Percentiles rank a stretch among this genome's conserved stretches.
phyloP scores from a whole-genome alignment of 192 early-diverging fungal genomes.

The Lobosporangium transversale region DNA sequence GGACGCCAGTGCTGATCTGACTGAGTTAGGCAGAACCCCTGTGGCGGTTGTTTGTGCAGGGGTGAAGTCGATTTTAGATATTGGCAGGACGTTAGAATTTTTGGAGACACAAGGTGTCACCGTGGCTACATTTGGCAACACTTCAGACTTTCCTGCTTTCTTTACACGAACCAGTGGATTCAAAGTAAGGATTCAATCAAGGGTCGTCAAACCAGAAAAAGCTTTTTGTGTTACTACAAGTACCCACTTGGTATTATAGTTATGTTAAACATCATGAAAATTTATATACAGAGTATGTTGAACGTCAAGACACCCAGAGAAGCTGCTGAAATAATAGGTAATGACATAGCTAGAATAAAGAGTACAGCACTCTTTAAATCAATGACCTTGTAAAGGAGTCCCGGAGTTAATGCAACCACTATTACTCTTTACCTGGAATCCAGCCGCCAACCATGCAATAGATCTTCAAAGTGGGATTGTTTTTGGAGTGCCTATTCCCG shows the following conservation, averaged over 20 bases:
- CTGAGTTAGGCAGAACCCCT: conserved; percentile 89
- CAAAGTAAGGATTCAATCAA: conserved; percentile 43
- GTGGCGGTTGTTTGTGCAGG: conserved; percentile 97
- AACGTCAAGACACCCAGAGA: conserved; percentile 60
- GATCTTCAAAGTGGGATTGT: conserved; percentile 83
- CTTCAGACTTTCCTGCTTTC: conserved; percentile 87
- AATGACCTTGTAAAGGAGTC: not conserved
- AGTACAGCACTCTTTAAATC: no score
- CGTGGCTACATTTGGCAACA: conserved; percentile 79
- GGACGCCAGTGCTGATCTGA: conserved; percentile 94
- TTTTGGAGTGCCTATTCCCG: conserved; percentile 90
- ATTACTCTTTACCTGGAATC: not conserved
- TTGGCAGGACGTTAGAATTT: conserved; percentile 90
- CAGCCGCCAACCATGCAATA: conserved; percentile 69
- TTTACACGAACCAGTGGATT: conserved; percentile 83
- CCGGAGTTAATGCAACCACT: not conserved
- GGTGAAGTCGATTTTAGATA: conserved; percentile 96
- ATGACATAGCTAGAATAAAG: no score
- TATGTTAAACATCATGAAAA: no score
- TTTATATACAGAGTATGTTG: conserved; percentile 66
- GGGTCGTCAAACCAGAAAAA: no score
- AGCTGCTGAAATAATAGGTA: conserved; percentile 68
- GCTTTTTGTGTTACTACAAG: no score
- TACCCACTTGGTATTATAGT: no score
- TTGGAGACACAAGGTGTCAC: conserved; percentile 95